A percentile compares a stretch with the other conserved stretches of the same genome.
Evolutionary conservation across 108 stramenopile genomes (phyloP).

Genomic region (Skeletonema grethae): DNA sequence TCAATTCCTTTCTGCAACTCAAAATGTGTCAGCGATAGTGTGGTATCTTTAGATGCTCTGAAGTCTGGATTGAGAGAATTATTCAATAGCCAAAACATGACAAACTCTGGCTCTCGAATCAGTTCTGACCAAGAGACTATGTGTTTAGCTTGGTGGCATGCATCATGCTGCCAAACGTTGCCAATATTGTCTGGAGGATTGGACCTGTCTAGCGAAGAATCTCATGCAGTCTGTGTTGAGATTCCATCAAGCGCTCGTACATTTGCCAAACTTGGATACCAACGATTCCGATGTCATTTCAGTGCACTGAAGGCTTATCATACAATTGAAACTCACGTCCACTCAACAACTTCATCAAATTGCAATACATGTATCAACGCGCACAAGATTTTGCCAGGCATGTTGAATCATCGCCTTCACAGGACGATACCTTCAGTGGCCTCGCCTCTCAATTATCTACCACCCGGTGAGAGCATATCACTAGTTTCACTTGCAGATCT

Average conservation of each 20-base stretch:
- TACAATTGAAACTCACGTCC: constrained; percentile 7
- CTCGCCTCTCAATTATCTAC: constrained; percentile 22
- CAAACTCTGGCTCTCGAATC: constrained; percentile 17
- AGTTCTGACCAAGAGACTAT: constrained; percentile 52
- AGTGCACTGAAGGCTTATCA: constrained; percentile 25
- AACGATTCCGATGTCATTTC: constrained; percentile 53
- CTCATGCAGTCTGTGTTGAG: constrained; percentile 24
- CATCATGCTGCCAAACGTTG: constrained; percentile 43
- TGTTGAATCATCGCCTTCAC: constrained; percentile 51
- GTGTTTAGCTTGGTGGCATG: constrained; percentile 60
- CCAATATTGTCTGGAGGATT: constrained; percentile 62
- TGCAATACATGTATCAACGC: background rate
- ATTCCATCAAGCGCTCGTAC: constrained; percentile 29
- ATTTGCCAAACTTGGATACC: constrained; percentile 53
- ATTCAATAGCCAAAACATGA: background rate
- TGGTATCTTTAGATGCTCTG: constrained; percentile 1
- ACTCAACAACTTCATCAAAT: background rate
- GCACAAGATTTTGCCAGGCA: constrained; percentile 55
- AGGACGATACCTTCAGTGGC: constrained; percentile 8
- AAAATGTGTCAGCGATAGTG: constrained; percentile 24
- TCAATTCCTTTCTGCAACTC: constrained; percentile 26
- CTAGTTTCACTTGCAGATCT: constrained; percentile 52
- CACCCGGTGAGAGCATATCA: constrained; percentile 27
- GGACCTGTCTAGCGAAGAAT: constrained; percentile 48
- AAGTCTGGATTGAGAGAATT: background rate